phyloP scores from a whole-genome alignment of 805 yeast species.

The Ogataea wickerhamii region DNA sequence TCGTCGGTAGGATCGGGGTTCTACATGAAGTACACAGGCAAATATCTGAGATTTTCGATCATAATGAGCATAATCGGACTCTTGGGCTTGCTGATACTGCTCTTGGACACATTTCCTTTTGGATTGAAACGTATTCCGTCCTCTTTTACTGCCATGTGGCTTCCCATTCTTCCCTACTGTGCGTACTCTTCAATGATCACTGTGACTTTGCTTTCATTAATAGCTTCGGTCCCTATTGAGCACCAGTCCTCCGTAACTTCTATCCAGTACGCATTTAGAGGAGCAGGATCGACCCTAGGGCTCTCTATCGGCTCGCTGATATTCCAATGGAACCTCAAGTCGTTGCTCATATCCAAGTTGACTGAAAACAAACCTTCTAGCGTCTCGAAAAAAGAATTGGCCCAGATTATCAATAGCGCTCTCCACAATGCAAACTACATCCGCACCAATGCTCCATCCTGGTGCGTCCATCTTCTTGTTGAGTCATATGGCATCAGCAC shows the following conservation, averaged over 20 bases:
- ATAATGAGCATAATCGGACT: slow-evolving; percentile 40
- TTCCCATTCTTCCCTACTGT: slow-evolving; percentile 48
- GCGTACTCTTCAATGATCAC: slow-evolving; percentile 61
- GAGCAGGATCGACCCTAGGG: slow-evolving; percentile 65
- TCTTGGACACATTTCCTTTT: slow-evolving; percentile 24
- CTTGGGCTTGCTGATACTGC: slow-evolving; percentile 36
- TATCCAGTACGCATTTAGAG: slow-evolving; percentile 61
- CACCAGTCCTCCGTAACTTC: slow-evolving; percentile 67
- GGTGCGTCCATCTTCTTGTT: slow-evolving; percentile 44
- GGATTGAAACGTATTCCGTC: slow-evolving; percentile 11
- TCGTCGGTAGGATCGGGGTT: slow-evolving; percentile 63
- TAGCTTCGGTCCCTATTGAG: slow-evolving; percentile 67
- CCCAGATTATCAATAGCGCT: slow-evolving; percentile 47
- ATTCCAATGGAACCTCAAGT: slow-evolving; percentile 45
- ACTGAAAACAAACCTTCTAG: slow-evolving; percentile 31
- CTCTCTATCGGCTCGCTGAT: slow-evolving; percentile 62
- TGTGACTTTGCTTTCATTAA: slow-evolving; percentile 61
- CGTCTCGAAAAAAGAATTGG: slow-evolving; percentile 37
- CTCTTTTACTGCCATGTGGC: slow-evolving; percentile 38
- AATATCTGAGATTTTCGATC: slow-evolving; percentile 47
- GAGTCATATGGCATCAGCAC: slow-evolving; percentile 51
- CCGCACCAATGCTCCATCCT: slow-evolving; percentile 47
- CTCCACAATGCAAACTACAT: slow-evolving; percentile 55
- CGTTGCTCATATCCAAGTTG: slow-evolving; percentile 29
- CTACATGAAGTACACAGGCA: slow-evolving; percentile 63